phyloP scores from a whole-genome alignment of 331 rosid species.

The Erythrophleum ivorense region DNA sequence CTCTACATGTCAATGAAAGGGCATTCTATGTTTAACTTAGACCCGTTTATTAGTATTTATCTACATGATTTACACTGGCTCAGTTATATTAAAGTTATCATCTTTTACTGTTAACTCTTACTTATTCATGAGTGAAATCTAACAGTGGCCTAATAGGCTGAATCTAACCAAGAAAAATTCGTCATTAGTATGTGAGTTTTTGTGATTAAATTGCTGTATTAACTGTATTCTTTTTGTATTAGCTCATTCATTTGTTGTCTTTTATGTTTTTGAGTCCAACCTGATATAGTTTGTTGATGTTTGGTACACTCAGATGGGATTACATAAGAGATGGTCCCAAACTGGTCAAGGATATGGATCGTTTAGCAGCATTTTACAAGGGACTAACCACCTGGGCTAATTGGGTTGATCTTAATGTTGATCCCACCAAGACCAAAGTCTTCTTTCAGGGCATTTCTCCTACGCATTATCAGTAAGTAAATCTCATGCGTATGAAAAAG shows the following conservation, averaged over 20 bases:
- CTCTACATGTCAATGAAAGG: no score
- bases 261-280: neutral
- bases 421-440: constrained; percentile 69
- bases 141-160: neutral
- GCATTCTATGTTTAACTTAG: no score
- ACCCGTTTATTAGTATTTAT: neutral
- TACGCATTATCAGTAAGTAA: constrained; percentile 83
- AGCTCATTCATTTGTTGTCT: constrained; percentile 2
- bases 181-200: neutral
- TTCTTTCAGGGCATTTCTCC: constrained; percentile 97
- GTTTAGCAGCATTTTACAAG: constrained; percentile 66
- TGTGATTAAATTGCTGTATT: neutral
- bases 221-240: neutral
- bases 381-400: constrained; percentile 91
- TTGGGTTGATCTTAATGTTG: constrained; percentile 83
- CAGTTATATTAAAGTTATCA: no score
- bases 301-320: constrained; percentile 67
- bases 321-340: constrained; percentile 69
- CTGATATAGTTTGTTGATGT: constrained; percentile 14
- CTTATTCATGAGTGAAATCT: neutral
- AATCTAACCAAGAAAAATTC: neutral
- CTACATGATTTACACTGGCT: neutral
- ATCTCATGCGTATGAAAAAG: neutral
- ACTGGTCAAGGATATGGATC: constrained; percentile 72
- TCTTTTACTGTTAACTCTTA: no score